Conservation (phyloP, 345 rosid species). For the Eutrema heterophyllum region DNA sequence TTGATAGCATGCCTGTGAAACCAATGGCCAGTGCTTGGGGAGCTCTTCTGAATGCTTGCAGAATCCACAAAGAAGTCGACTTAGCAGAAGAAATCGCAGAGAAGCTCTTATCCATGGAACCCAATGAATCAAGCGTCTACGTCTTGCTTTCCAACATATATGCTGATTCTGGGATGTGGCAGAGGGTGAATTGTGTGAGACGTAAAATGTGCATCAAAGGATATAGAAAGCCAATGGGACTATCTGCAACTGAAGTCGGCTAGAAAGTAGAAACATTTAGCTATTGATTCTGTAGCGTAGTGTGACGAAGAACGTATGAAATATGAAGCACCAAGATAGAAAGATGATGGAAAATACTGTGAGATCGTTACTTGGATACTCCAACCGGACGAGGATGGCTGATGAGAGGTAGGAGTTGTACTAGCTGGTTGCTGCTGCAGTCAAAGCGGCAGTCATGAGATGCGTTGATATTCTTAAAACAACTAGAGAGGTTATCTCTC, state of each 20-base stretch:
- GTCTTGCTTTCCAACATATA: slow-evolving; percentile 37
- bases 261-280: slow-evolving; percentile 14
- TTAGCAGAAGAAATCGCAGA: slow-evolving; percentile 50
- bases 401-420: not conserved
- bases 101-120: slow-evolving; percentile 34
- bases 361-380: not conserved
- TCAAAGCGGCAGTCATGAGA: not conserved
- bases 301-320: not conserved
- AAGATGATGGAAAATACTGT: not conserved
- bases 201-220: slow-evolving; percentile 25
- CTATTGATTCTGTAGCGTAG: slow-evolving; percentile 5
- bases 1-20: slow-evolving; percentile 32
- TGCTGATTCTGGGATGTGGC: slow-evolving; percentile 40
- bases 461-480: not conserved
- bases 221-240: slow-evolving; percentile 21
- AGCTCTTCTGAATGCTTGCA: slow-evolving; percentile 47
- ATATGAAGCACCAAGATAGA: not conserved
- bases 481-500: not conserved
- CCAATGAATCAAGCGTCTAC: slow-evolving; percentile 26
- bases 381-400: not conserved
- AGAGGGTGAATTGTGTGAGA: slow-evolving; percentile 30
- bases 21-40: slow-evolving; percentile 44
- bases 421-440: not conserved
- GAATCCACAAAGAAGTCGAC: slow-evolving; percentile 42
- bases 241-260: slow-evolving; percentile 22